A percentile compares a stretch with the other conserved stretches of the same genome.
phyloP scores from a whole-genome alignment of 1,139 yeast species.

The Yamadazyma friedrichii region DNA sequence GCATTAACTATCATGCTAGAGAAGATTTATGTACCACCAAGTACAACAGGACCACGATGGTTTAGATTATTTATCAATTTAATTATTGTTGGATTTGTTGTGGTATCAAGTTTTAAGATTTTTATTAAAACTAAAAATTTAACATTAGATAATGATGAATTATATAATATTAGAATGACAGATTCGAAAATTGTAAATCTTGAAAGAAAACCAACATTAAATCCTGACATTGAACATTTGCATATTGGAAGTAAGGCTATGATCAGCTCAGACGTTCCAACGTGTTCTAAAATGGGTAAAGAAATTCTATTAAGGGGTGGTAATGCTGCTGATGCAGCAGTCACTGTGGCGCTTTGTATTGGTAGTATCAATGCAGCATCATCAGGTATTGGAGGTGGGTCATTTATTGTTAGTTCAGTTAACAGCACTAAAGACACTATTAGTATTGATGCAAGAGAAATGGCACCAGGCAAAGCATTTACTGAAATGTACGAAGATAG shows the following conservation, averaged over 20 bases:
- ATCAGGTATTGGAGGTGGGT: conserved; percentile 95
- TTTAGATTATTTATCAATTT: neutral
- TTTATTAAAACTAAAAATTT: neutral
- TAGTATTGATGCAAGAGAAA: conserved; percentile 85
- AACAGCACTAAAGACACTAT: conserved; percentile 43
- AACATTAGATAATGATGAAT: neutral
- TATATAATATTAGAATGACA: conserved; percentile 7
- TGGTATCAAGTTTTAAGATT: neutral
- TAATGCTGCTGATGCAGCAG: conserved; percentile 89
- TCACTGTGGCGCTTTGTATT: conserved; percentile 84
- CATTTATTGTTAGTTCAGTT: conserved; percentile 60
- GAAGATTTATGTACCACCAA: too few relatives aligned
- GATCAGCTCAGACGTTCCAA: conserved; percentile 72
- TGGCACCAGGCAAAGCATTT: conserved; percentile 67
- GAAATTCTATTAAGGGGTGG: conserved; percentile 63
- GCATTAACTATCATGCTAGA: too few relatives aligned
- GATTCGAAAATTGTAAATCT: neutral
- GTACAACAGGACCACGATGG: neutral
- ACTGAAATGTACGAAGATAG: conserved; percentile 62
- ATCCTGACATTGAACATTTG: conserved; percentile 30
- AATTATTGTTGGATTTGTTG: neutral
- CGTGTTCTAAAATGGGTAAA: conserved; percentile 70
- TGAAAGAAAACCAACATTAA: conserved; percentile 27
- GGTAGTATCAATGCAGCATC: conserved; percentile 82
- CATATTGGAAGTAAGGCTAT: conserved; percentile 51